These are phyloP conservation scores for Verticillium klebahnii DNA, from an alignment of 2,329 filamentous ascomycete genomes.

Conservation along the genomic window DNA sequence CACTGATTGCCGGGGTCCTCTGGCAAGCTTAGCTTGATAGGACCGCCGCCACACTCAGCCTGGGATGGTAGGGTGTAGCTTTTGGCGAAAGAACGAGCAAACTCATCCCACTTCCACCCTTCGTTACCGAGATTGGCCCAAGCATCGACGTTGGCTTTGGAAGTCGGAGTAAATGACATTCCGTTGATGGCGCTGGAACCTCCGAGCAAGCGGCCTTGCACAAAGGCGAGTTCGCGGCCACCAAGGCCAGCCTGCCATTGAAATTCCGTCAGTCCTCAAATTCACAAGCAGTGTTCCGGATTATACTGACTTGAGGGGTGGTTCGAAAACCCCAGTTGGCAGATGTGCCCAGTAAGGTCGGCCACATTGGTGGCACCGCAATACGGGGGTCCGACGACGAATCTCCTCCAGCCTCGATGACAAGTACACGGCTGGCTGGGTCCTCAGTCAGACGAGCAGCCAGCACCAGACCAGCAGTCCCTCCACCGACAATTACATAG, in stretches of 20 bases:
- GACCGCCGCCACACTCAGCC: constrained; percentile 6
- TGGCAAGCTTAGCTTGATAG: constrained; percentile 13
- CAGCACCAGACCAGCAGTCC: constrained; percentile 11
- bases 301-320: constrained; percentile 15
- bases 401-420: constrained; percentile 24
- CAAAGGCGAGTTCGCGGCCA: constrained; percentile 13
- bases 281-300: neutral
- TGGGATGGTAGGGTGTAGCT: constrained; percentile 1
- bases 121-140: constrained; percentile 22
- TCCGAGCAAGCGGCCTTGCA: constrained; percentile 17
- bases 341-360: constrained; percentile 17
- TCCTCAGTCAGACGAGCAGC: constrained; percentile 14
- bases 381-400: constrained; percentile 17
- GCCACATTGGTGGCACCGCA: constrained; percentile 18
- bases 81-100: constrained; percentile 13
- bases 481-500: constrained; percentile 8
- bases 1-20: constrained; percentile 9
- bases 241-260: constrained; percentile 7
- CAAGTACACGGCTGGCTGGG: constrained; percentile 14
- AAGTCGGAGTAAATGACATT: constrained; percentile 16
- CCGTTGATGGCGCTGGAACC: constrained; percentile 24
- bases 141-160: constrained; percentile 17
- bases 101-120: constrained; percentile 19
- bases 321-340: constrained; percentile 20
- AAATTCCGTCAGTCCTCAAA: neutral